A percentile compares a stretch with the other conserved stretches of the same genome.
Evolutionary conservation across 1,139 yeast species (phyloP).

Genomic region (Taphrina communis): DNA sequence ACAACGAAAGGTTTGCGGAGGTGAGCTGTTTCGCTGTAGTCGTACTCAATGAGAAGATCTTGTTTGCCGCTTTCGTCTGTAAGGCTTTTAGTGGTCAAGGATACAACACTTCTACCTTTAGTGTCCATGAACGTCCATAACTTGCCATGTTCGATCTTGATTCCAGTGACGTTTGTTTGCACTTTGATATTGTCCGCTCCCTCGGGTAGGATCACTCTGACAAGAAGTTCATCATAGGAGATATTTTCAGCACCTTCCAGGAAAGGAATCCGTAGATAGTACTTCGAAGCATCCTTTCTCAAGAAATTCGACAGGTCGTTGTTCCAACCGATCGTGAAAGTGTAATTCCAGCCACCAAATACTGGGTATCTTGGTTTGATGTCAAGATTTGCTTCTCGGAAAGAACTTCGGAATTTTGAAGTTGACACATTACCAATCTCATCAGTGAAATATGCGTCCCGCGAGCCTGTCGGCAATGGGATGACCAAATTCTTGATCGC

Average conservation of each 20-base stretch:
- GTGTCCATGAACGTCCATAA: conserved; percentile 70
- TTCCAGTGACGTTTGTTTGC: conserved; percentile 60
- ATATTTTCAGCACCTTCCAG: conserved; percentile 74
- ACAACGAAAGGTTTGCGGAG: conserved; percentile 32
- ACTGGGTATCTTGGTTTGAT: conserved; percentile 88
- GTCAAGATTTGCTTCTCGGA: conserved; percentile 57
- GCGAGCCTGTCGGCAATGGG: conserved; percentile 61
- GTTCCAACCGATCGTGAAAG: conserved; percentile 94
- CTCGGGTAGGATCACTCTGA: conserved; percentile 82
- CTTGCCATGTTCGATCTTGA: conserved; percentile 54
- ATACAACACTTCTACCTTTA: conserved; percentile 80
- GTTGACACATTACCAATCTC: conserved; percentile 95
- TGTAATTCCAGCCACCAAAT: conserved; percentile 95
- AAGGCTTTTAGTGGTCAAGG: conserved; percentile 65
- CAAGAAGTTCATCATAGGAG: conserved; percentile 66
- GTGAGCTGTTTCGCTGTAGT: conserved; percentile 11
- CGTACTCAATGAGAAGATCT: conserved; percentile 53
- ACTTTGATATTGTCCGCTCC: conserved; percentile 66
- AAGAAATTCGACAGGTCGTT: conserved; percentile 63
- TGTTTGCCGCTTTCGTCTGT: conserved; percentile 71
- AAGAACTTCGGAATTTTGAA: conserved; percentile 55
- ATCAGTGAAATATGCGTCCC: conserved; percentile 79
- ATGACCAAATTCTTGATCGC: conserved; percentile 57
- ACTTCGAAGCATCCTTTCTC: conserved; percentile 58
- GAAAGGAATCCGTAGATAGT: conserved; percentile 70